These are phyloP conservation scores for Quercus bicolor DNA, from an alignment of 306 rosid species.

Conservation along the genomic window DNA sequence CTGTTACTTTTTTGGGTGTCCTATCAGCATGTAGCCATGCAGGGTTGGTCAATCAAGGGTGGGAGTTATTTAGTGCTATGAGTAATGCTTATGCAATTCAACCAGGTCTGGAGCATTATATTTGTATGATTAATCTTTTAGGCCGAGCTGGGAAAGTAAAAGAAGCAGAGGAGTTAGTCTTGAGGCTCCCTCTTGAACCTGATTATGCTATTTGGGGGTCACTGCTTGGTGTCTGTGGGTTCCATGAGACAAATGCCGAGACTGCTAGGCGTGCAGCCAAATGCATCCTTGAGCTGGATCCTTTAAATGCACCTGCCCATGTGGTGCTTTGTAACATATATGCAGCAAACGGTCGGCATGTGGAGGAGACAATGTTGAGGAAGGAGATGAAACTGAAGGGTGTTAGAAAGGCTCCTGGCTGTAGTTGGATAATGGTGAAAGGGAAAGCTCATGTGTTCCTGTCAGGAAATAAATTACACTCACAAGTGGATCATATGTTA, in stretches of 20 bases:
- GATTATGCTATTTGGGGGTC: conserved; percentile 69
- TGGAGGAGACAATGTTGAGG: conserved; percentile 54
- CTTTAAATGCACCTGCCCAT: conserved; percentile 64
- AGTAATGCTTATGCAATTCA: conserved; percentile 37
- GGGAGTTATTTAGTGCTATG: conserved; percentile 51
- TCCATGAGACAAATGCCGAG: conserved; percentile 38
- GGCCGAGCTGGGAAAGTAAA: conserved; percentile 66
- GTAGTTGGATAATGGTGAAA: conserved; percentile 66
- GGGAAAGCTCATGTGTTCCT: conserved; percentile 48
- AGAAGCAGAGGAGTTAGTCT: conserved; percentile 63
- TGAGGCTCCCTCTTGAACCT: conserved; percentile 53
- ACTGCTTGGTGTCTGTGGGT: conserved; percentile 57
- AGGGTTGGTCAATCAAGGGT: conserved; percentile 52
- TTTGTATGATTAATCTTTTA: conserved; percentile 64
- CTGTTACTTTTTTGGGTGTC: conserved; percentile 60
- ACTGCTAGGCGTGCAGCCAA: conserved; percentile 54
- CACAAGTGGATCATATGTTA: conserved; percentile 30
- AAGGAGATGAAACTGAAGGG: conserved; percentile 65
- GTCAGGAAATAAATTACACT: conserved; percentile 43
- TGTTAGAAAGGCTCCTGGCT: conserved; percentile 67
- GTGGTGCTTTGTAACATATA: conserved; percentile 61
- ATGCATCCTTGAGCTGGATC: conserved; percentile 54
- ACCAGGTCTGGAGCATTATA: conserved; percentile 66
- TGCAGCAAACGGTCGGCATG: conserved; percentile 47
- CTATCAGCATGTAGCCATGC: conserved; percentile 70